These are phyloP conservation scores for Phaffia rhodozyma DNA, from an alignment of 1,284 basidiomycete species.

Conservation along the genomic window DNA sequence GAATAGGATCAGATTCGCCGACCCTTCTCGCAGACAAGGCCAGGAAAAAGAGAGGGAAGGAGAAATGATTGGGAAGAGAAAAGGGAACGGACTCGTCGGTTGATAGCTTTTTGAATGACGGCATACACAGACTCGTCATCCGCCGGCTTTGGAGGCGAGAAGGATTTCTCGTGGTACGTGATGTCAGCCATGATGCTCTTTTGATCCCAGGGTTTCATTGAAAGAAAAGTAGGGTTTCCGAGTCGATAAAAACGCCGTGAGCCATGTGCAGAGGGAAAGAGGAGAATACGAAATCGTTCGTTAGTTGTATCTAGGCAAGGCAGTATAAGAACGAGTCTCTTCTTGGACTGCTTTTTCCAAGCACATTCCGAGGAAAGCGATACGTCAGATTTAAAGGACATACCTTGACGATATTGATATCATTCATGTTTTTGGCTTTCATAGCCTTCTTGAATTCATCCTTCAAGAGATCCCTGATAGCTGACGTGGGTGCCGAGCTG, in stretches of 20 bases:
- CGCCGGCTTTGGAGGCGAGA: slow-evolving; percentile 7
- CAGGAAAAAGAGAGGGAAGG: neutral
- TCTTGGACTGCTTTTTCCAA: neutral
- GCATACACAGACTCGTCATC: slow-evolving; percentile 8
- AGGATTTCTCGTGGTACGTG: slow-evolving; percentile 11
- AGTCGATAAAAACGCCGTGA: neutral
- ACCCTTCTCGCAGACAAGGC: neutral
- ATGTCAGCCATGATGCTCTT: slow-evolving; percentile 13
- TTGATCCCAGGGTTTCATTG: neutral
- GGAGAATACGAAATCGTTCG: neutral
- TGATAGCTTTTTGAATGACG: slow-evolving; percentile 11
- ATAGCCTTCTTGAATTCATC: slow-evolving; percentile 16
- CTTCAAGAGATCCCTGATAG: slow-evolving; percentile 11
- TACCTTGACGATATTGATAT: slow-evolving; percentile 13
- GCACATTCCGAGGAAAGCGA: neutral
- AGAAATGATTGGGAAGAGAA: neutral
- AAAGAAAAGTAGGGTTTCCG: neutral
- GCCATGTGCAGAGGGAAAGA: neutral
- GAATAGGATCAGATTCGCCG: neutral
- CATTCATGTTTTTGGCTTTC: neutral
- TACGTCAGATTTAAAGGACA: neutral
- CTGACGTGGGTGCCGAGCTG: no score
- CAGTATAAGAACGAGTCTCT: neutral
- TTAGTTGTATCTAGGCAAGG: neutral
- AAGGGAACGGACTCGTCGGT: slow-evolving; percentile 2